Base-by-base conservation (phyloP, 306 rosid species). In the Vicia sativa region DNA sequence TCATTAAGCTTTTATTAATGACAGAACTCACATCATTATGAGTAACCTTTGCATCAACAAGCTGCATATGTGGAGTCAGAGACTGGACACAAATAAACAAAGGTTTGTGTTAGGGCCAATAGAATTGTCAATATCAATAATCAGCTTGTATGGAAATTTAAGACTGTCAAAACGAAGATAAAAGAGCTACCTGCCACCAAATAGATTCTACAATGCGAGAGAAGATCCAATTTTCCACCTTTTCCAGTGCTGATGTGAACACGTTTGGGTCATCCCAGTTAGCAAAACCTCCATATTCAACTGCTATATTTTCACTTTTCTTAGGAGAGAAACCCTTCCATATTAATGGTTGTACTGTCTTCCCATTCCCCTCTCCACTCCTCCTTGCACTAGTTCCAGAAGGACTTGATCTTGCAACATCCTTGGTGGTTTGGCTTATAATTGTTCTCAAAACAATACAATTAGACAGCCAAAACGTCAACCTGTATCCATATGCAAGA, bases 391-490 rank as follows among this genome's bases (percentile, higher is more conserved):
- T 75, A 61, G 80, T 58, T 55, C 77, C 84, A 49, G 78, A 53
- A 56, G 62, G 77, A 77, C 66, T 71, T 67, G 79, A 74, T 46
- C 34, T 66, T 38, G 65, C 79, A 25, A 7, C 39, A 15, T 79
- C 80, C 67, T 80, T 79, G 13, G 73, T 34, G 48, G 83, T 76
- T 75, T 87, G 87, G 74, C 89, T 79, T 83, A 88, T 49, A 19
- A 88, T 87, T 76, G 92, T 82, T 86, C 96, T 87, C 80, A 93
- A 70, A 75, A 90, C 84, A 64, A 88, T 61, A 41, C 90, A 74
- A 74, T 93, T 93, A 10, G 99, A 93, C 79, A 90, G 65, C 97
- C 99, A 90, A 80, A 85, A 93, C 44, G 95, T 85, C 81, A 93
- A 78, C 82, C 99, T 93, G 92, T 25, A 79, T 64, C 28, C 43